Percentiles rank a stretch among this genome's conserved stretches.
Conservation (phyloP, 2,329 filamentous ascomycete species). For the Talaromyces albobiverticillius region DNA sequence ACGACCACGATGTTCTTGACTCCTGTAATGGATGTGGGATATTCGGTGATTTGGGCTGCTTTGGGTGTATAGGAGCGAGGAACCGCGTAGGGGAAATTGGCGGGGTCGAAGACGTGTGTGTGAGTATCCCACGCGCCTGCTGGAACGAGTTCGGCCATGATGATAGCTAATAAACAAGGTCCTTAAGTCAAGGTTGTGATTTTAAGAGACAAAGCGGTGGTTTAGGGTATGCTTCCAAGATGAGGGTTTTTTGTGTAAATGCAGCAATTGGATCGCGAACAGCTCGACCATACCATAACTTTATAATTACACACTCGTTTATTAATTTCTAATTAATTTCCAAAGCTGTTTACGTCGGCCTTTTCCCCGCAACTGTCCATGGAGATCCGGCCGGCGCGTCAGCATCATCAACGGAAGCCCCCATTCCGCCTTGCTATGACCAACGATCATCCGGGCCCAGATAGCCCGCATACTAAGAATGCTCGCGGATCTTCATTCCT, state of each 20-base stretch:
- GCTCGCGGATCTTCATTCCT: too few relatives aligned
- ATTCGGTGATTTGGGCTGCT: constrained; percentile 20
- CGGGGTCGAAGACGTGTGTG: constrained; percentile 22
- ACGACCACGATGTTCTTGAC: constrained; percentile 23
- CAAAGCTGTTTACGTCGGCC: neutral
- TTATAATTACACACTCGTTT: too few relatives aligned
- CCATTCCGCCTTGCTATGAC: neutral
- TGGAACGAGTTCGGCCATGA: constrained; percentile 5
- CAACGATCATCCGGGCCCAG: neutral
- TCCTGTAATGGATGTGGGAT: constrained; percentile 18
- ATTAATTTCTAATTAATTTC: neutral
- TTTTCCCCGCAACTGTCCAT: neutral
- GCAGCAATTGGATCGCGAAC: too few relatives aligned
- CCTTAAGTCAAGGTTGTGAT: too few relatives aligned
- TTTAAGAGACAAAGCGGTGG: too few relatives aligned
- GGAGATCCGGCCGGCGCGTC: neutral
- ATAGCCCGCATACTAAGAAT: neutral
- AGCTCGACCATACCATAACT: too few relatives aligned
- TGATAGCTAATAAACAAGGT: too few relatives aligned
- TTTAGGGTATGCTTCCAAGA: too few relatives aligned
- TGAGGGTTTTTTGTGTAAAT: too few relatives aligned
- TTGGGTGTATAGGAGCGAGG: constrained; percentile 24
- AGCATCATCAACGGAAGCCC: neutral
- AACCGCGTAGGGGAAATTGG: constrained; percentile 17
- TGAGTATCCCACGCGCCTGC: constrained; percentile 19